A percentile compares a stretch with the other conserved stretches of the same genome.
Conservation (phyloP, 208 protist species). For the Wallacemonas rigidus region DNA sequence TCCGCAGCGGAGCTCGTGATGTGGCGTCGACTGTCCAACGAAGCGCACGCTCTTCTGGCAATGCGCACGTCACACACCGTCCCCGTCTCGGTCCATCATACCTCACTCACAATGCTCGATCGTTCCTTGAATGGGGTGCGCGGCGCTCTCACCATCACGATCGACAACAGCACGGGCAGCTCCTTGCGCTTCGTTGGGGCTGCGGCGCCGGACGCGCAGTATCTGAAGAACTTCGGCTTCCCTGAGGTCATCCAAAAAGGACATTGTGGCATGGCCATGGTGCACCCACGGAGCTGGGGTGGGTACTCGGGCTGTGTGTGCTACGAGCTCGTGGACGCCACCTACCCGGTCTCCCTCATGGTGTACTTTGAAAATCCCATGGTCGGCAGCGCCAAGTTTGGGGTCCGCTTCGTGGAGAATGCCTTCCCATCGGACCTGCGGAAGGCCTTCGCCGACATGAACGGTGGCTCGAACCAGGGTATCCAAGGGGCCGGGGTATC, state of each 20-base stretch:
- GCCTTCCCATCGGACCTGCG: slow-evolving; percentile 35
- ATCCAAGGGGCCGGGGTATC: slow-evolving; percentile 26
- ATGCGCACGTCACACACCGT: slow-evolving; percentile 60
- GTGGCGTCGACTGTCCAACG: slow-evolving; percentile 55
- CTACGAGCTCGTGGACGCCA: slow-evolving; percentile 49
- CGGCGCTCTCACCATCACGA: slow-evolving; percentile 44
- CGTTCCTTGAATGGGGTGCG: slow-evolving; percentile 27
- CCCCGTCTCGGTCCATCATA: slow-evolving; percentile 38
- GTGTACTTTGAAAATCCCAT: slow-evolving; percentile 57
- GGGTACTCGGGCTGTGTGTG: slow-evolving; percentile 67
- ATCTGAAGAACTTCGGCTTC: slow-evolving; percentile 51
- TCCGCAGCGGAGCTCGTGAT: slow-evolving; percentile 41
- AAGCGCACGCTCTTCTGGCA: slow-evolving; percentile 56
- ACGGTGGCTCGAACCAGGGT: slow-evolving; percentile 31
- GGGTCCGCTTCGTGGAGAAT: slow-evolving; percentile 62
- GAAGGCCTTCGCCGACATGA: slow-evolving; percentile 36
- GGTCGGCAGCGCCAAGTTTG: slow-evolving; percentile 55
- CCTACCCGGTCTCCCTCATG: slow-evolving; percentile 13
- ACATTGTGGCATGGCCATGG: slow-evolving; percentile 52
- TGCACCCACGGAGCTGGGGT: slow-evolving; percentile 66
- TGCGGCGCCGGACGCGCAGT: slow-evolving; percentile 41
- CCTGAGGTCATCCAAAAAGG: slow-evolving; percentile 46
- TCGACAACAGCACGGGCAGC: slow-evolving; percentile 59
- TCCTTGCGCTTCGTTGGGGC: slow-evolving; percentile 54
- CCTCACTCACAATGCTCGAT: slow-evolving; percentile 58